These are phyloP conservation scores for Cryptosporidium canis DNA, from an alignment of 169 alveolate genomes.

Conservation along the genomic window DNA sequence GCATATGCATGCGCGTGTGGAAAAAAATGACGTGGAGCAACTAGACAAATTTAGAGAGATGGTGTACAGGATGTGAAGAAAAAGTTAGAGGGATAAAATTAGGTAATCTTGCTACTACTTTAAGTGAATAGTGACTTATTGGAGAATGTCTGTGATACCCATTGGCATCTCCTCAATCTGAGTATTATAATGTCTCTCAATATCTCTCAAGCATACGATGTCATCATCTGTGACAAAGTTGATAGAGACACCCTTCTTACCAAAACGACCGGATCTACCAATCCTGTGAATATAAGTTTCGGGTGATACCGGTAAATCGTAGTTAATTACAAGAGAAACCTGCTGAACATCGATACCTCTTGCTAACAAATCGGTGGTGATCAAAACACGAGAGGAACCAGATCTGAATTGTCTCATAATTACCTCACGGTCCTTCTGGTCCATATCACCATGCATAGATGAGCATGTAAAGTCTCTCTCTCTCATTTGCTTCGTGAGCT, in stretches of 20 bases:
- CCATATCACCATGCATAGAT: conserved; percentile 98
- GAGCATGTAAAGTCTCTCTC: conserved; percentile 95
- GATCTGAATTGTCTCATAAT: conserved; percentile 97
- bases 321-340: conserved; percentile 97
- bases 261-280: conserved; percentile 99
- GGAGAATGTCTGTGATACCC: conserved; percentile 88
- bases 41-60: too few relatives aligned
- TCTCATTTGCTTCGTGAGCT: conserved; percentile 92
- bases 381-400: conserved; percentile 97
- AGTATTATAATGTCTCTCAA: conserved; percentile 97
- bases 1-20: background rate
- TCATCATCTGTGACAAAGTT: conserved; percentile 96
- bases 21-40: background rate
- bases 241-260: conserved; percentile 99
- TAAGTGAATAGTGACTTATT: conserved; percentile 30
- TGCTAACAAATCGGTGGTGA: conserved; percentile 98
- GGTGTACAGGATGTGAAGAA: background rate
- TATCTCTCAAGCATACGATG: conserved; percentile 92
- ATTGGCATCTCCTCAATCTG: conserved; percentile 99
- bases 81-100: background rate
- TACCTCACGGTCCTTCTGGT: conserved; percentile 96
- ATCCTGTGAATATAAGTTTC: conserved; percentile 98
- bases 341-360: conserved; percentile 99
- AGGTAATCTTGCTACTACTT: conserved; percentile 17
- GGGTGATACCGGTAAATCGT: conserved; percentile 95